Percentiles rank a stretch among this genome's conserved stretches.
Evolutionary conservation across 2,329 filamentous ascomycete species (phyloP).

Genomic region (Colletotrichum aenigma): DNA sequence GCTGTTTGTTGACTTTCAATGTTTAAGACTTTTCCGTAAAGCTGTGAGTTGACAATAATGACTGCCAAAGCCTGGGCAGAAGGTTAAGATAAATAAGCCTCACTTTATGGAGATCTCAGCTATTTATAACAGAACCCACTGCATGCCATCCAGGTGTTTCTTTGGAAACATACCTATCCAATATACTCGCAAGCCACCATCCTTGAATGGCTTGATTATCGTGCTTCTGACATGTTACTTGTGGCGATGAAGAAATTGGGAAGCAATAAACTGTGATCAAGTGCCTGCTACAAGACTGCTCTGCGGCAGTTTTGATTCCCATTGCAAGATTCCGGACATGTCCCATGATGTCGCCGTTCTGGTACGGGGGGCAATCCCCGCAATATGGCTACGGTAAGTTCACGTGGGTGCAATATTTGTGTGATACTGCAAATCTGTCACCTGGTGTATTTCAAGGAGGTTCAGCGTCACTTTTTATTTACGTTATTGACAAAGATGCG

Average conservation of each 20-base stretch:
- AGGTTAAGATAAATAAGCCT: background rate
- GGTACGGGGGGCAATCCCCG: no score
- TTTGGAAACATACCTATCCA: background rate
- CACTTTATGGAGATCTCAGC: background rate
- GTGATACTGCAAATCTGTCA: background rate
- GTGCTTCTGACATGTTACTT: background rate
- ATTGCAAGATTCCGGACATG: background rate
- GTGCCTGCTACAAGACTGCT: background rate
- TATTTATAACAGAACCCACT: background rate
- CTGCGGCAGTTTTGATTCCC: background rate
- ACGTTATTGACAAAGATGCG: background rate
- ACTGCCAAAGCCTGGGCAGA: background rate
- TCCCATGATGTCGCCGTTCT: background rate
- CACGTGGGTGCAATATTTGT: background rate
- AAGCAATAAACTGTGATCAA: background rate
- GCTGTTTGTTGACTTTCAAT: background rate
- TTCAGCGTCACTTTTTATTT: background rate
- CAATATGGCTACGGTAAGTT: background rate
- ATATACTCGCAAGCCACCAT: background rate
- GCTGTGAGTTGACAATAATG: background rate
- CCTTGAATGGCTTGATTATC: background rate
- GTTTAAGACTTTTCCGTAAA: background rate
- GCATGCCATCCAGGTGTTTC: background rate
- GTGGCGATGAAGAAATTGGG: background rate
- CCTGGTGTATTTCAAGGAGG: background rate